phyloP scores from a whole-genome alignment of 257 asterid genomes.

The Plectranthus barbatus region DNA sequence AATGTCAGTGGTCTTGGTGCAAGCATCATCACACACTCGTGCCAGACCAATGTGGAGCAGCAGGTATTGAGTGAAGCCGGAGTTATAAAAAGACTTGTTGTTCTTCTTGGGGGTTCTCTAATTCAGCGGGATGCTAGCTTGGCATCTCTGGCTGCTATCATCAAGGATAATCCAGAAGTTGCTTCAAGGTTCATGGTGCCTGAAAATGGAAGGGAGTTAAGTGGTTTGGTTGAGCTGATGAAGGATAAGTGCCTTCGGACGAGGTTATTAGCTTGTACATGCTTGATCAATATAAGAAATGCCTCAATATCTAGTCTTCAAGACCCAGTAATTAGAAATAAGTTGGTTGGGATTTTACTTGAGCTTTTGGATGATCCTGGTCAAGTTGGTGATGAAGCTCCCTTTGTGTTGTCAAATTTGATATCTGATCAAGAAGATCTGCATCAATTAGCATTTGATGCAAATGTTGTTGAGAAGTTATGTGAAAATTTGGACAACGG shows the following conservation, averaged over 20 bases:
- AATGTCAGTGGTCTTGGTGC: constrained; percentile 89
- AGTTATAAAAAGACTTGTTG: constrained; percentile 53
- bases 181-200: constrained; percentile 53
- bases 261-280: constrained; percentile 73
- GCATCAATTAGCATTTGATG: constrained; percentile 73
- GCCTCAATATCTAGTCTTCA: constrained; percentile 46
- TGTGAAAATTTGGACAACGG: constrained; percentile 42
- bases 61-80: constrained; percentile 65
- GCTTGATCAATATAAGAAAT: constrained; percentile 67
- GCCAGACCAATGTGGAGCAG: constrained; percentile 69
- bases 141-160: constrained; percentile 66
- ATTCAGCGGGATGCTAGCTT: constrained; percentile 83
- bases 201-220: constrained; percentile 61
- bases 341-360: constrained; percentile 48
- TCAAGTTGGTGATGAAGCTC: constrained; percentile 95
- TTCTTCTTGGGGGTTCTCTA: constrained; percentile 73
- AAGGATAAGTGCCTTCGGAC: constrained; percentile 77
- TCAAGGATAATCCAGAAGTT: constrained; percentile 65
- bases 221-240: constrained; percentile 52
- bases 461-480: constrained; percentile 52
- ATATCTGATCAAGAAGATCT: constrained; percentile 70
- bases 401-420: constrained; percentile 70
- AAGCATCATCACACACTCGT: constrained; percentile 79
- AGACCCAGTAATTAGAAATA: constrained; percentile 48
- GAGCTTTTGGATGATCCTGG: constrained; percentile 87